A percentile compares a stretch with the other conserved stretches of the same genome.
Evolutionary conservation across 169 alveolate species (phyloP).

Genomic region (Plasmodium gaboni): DNA sequence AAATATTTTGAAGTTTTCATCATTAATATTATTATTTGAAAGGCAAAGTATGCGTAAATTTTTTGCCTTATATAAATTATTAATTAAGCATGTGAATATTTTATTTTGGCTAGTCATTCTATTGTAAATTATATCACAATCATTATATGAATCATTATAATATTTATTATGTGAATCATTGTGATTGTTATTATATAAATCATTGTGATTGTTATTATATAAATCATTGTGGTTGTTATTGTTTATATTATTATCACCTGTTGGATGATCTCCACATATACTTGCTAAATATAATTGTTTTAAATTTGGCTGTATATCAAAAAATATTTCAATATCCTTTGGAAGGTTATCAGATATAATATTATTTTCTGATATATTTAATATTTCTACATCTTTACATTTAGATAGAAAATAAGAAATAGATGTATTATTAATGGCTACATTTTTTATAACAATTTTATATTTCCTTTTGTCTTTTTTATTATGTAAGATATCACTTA

Average conservation of each 20-base stretch:
- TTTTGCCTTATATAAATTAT: not conserved
- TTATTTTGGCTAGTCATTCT: not conserved
- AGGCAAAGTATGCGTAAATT: slow-evolving; percentile 20
- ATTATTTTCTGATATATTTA: slow-evolving; percentile 41
- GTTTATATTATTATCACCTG: not conserved
- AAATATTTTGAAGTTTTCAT: slow-evolving; percentile 12
- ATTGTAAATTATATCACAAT: too few relatives aligned
- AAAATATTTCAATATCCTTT: slow-evolving; percentile 24
- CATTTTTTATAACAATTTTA: slow-evolving; percentile 24
- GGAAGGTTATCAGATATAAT: slow-evolving; percentile 1
- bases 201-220: too few relatives aligned
- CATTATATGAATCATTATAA: too few relatives aligned
- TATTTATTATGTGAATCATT: too few relatives aligned
- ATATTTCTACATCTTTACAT: slow-evolving; percentile 20
- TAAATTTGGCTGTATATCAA: slow-evolving; percentile 12
- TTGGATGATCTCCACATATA: slow-evolving; percentile 5
- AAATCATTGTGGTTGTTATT: too few relatives aligned
- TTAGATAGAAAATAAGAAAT: not conserved
- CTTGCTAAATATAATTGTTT: slow-evolving; percentile 36
- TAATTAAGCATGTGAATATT: slow-evolving; percentile 4
- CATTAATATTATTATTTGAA: slow-evolving; percentile 47
- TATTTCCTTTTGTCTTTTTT: not conserved
- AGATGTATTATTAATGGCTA: not conserved
- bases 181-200: too few relatives aligned
- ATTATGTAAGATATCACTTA: slow-evolving; percentile 8